Base-by-base conservation (phyloP, 2,329 filamentous ascomycete species). In the Colletotrichum truncatum region DNA sequence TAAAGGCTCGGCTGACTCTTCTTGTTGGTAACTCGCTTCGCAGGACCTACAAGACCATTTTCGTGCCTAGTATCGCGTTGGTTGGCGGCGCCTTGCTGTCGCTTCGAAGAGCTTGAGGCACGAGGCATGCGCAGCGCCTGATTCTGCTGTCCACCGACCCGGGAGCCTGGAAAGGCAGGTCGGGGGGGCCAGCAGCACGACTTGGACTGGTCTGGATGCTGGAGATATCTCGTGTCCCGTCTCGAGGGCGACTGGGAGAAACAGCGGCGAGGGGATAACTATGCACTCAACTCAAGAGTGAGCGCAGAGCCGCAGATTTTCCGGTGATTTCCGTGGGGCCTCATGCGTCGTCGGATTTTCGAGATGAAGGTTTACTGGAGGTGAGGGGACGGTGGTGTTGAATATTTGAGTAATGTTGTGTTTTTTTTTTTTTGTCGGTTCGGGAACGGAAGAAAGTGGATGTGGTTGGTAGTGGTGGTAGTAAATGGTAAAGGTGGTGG, bases 51-150 rank as follows among this genome's bases (percentile, higher is more conserved):
- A 78, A 93, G 85, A 75, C 93, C 93, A 90, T 93, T 94, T 82
- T 97, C 94, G 82, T 97, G 91, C 79, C 91, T 89, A 74, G 85
- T 88, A 80, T 91, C 91, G 82, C 89, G 89, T 78, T 89, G 86
- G 81, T 84, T 91, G 70, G 80, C 80, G 76, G 84, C 83, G 81
- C 83, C 84, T 81, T 84, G 82, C 78, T 87, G 85, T 87, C 86
- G 85, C 84, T 89, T 89, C 77, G 82, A 78, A 77, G 84, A 84
- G 77, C 80, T 82, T 73, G 85, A 81, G 75, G 81, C 84, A 77
- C 86, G 86, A 88, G 86, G 85, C 86, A 89, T 89, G 84, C 84
- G 84, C 80, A 74, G 73, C 70, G 70, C 70, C 70, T 23, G 36
- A 68, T 73, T 73, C 74, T 74, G 73, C 75, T 75, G 73, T 72